Evolutionary conservation across 371 early-diverging fungal genomes (phyloP), one percentile per base, ranked within the genome.

Genomic region (Capillidium heterosporum): DNA sequence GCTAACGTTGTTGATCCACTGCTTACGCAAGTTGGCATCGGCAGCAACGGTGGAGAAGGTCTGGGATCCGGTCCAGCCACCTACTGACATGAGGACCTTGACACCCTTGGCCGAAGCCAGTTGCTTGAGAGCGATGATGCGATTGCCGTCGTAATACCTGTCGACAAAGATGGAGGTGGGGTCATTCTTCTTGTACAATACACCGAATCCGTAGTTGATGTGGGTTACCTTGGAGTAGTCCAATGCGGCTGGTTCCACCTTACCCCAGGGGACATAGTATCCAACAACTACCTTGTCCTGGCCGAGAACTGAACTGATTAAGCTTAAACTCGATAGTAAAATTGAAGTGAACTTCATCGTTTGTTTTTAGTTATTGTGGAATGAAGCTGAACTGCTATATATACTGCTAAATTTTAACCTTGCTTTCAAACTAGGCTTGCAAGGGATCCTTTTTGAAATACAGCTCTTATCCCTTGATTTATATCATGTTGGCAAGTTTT

Each of bases 41-140:
- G 75, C 71, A 0, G 70, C 75, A 59, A 87, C 75, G 5, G 68
- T 60, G 2, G 78, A 76, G 65, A 86, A 83, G 15, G 65, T 62
- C 41, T 75, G 63, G 4, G 81, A 79, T 23, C 83, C 85, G 50
- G 79, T 79, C 82, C 85, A 87, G 2, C 87, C 88, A 43, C 87
- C 86, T 7, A 87, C 65, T 1, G 85, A 82, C 21, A 81, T 64
- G 26, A 82, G 59, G 27, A 82, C 77, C 50, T 39, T 65, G 48
- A 80, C 75, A 19, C 70, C 63, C 2, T 62, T 67, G 2, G 67
- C 67, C 46, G 78, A 71, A 23, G 78, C 78, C 10, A 71, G 44
- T 0, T 60, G 29, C 23, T 74, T 70, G 1, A 77, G 48, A 19
- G 66, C 67, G 1, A 67, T 71, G 41, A 77, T 60, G 15, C 59